Conservation (phyloP, 345 rosid species). For the Ceriops zippeliana region DNA sequence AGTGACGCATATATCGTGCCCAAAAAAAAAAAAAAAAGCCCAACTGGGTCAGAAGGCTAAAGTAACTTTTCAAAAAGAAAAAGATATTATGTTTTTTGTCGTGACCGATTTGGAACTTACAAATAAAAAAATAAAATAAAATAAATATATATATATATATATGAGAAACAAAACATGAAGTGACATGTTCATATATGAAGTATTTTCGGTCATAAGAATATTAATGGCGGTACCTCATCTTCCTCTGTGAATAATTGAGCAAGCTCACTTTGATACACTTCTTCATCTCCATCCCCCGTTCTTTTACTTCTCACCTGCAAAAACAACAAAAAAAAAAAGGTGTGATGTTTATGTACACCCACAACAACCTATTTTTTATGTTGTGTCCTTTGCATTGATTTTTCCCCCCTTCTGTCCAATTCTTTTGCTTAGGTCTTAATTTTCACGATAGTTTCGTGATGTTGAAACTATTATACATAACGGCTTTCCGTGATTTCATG, state of each 20-base stretch:
- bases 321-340: not conserved
- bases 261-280: conserved; percentile 75
- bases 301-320: conserved; percentile 53
- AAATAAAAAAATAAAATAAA: too few species aligned
- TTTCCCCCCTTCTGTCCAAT: conserved; percentile 5
- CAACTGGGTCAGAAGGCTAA: too few species aligned
- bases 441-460: conserved; percentile 70
- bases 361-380: conserved; percentile 8
- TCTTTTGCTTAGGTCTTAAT: not conserved
- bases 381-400: conserved; percentile 20
- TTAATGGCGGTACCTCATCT: conserved; percentile 59
- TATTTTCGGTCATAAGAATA: not conserved
- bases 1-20: not conserved
- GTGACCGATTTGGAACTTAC: too few species aligned
- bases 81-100: too few species aligned
- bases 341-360: not conserved
- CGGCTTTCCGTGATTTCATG: conserved; percentile 48
- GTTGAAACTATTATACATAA: conserved; percentile 22
- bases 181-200: not conserved
- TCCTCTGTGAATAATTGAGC: conserved; percentile 84
- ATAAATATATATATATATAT: too few species aligned
- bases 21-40: too few species aligned
- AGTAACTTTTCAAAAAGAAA: too few species aligned
- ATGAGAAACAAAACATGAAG: not conserved
- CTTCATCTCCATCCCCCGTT: conserved; percentile 47